Evolutionary conservation across 2,329 filamentous ascomycete genomes (phyloP).

Genomic region (Sporothrix brasiliensis): DNA sequence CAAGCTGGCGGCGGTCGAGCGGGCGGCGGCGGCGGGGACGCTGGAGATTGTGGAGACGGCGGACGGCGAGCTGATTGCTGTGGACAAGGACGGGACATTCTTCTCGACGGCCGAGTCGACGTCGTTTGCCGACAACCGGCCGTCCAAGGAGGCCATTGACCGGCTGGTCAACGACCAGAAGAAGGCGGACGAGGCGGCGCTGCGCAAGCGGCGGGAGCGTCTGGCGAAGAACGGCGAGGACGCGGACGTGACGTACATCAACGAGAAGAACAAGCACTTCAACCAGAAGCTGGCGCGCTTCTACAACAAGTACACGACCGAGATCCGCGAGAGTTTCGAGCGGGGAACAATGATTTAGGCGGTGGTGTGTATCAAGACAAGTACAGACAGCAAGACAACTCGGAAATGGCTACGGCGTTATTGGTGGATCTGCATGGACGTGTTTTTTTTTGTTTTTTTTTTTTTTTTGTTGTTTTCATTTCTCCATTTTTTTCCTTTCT

Average conservation of each 20-base stretch:
- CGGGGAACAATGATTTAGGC: conserved; percentile 87
- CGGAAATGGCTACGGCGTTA: background rate
- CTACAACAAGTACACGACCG: conserved; percentile 97
- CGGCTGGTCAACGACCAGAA: conserved; percentile 81
- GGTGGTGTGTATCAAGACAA: background rate
- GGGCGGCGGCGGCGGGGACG: conserved; percentile 79
- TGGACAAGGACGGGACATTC: conserved; percentile 88
- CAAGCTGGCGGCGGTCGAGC: conserved; percentile 82
- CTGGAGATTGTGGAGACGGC: conserved; percentile 96
- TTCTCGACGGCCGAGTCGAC: conserved; percentile 86
- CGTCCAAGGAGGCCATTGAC: conserved; percentile 84
- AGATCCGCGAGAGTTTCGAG: conserved; percentile 97
- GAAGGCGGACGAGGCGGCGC: conserved; percentile 81
- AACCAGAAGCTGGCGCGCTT: conserved; percentile 95
- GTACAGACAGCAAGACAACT: background rate
- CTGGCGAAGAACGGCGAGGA: conserved; percentile 79
- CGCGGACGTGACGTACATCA: conserved; percentile 96
- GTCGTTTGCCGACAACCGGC: conserved; percentile 80
- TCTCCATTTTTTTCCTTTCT: background rate
- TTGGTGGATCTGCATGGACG: conserved; percentile 2
- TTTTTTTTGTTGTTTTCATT: background rate
- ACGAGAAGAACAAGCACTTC: conserved; percentile 99
- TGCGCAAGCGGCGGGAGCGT: conserved; percentile 84
- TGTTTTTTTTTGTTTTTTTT: background rate
- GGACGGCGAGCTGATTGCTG: conserved; percentile 88